phyloP scores from a whole-genome alignment of 2,329 filamentous ascomycete species.

The Epichloe brachyelytri region DNA sequence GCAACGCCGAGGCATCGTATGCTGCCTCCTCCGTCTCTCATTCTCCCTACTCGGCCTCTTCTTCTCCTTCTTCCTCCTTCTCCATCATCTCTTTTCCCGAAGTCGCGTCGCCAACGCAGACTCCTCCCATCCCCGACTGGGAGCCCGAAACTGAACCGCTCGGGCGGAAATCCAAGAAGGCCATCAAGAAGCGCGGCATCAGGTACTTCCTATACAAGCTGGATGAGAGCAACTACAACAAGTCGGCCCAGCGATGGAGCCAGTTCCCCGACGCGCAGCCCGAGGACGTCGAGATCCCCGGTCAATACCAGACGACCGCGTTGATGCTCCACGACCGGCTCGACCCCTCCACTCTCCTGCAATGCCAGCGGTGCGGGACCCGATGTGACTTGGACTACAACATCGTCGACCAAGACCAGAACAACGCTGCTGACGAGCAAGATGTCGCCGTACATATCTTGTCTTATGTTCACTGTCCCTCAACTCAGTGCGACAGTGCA shows the following conservation, averaged over 20 bases:
- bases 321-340: background rate
- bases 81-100: background rate
- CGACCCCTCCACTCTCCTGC: background rate
- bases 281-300: background rate
- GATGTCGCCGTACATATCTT: background rate
- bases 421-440: background rate
- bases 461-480: background rate
- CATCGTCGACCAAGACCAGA: background rate
- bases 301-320: background rate
- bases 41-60: background rate
- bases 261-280: background rate
- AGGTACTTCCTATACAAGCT: background rate
- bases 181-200: background rate
- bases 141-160: background rate
- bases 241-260: background rate
- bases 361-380: constrained; percentile 1
- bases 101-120: background rate
- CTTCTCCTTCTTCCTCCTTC: background rate
- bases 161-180: too few species aligned
- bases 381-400: constrained; percentile 5
- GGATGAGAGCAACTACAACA: constrained; percentile 2
- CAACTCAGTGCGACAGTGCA: background rate
- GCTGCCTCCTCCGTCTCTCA: too few species aligned
- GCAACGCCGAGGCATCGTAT: background rate
- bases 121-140: background rate